Conservation (phyloP, 352 stramenopile genomes). For the Lagenidium giganteum region DNA sequence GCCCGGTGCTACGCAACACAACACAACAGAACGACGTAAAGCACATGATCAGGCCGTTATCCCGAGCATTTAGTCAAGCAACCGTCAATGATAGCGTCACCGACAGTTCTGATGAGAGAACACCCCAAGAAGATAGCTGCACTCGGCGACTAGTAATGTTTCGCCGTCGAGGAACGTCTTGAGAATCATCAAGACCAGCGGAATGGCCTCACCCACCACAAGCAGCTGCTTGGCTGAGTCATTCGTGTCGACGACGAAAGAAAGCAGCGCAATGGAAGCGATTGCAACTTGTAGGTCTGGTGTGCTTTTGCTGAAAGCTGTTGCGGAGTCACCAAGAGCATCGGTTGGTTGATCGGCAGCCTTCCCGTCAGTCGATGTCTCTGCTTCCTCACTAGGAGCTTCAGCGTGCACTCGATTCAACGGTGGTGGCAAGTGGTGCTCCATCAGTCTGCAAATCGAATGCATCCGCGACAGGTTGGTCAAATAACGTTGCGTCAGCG, state of each 20-base stretch:
- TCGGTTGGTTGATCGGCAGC: conserved; percentile 5
- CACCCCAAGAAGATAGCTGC: conserved; percentile 44
- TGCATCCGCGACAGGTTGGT: conserved; percentile 16
- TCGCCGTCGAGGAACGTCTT: conserved; percentile 12
- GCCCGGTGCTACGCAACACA: conserved; percentile 6
- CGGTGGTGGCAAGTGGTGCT: too few species aligned
- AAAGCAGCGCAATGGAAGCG: conserved; percentile 12
- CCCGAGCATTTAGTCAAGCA: background rate
- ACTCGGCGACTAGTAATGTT: conserved; percentile 33
- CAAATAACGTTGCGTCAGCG: conserved; percentile 21
- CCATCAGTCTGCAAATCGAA: conserved; percentile 20
- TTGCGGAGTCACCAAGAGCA: too few species aligned
- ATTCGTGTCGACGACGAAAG: conserved; percentile 22
- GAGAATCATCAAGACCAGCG: conserved; percentile 24
- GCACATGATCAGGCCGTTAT: background rate
- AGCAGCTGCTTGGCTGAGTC: conserved; percentile 30
- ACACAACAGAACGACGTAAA: background rate
- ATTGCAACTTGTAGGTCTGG: conserved; percentile 12
- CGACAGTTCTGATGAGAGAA: conserved; percentile 57
- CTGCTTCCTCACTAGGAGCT: too few species aligned
- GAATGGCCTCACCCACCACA: conserved; percentile 20
- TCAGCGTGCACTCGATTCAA: too few species aligned
- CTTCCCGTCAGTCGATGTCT: conserved; percentile 6
- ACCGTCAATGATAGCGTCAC: conserved; percentile 5
- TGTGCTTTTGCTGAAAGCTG: too few species aligned